Base-by-base conservation (phyloP, 106 monocot species). In the Dendrobium chrysotoxum region DNA sequence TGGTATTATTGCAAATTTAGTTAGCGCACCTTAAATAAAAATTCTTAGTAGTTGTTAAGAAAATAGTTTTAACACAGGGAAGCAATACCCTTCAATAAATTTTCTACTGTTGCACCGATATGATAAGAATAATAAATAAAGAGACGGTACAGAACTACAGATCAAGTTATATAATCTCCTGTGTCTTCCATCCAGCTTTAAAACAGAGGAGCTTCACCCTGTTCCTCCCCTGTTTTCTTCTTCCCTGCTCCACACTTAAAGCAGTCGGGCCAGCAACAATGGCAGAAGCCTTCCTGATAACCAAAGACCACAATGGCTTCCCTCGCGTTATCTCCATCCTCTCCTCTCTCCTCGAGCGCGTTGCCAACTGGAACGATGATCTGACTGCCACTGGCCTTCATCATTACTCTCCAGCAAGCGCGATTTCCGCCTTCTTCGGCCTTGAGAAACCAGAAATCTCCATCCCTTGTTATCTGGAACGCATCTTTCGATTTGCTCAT, bases 401-500 rank as follows among this genome's bases (percentile, higher is more conserved):
- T 26, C 46, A 72, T 0, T 2, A 2, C 2, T 38, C 71, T 26
- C 57, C 7, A 12, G 16, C 15, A 4, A 38, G 2, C 3, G 26
- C 74, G 46, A 58, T 42, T 40, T 77, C 80, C 11, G 88, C 78
- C 2, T 91, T 91, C 86, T 84, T 77, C 17, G 84, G 85, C 5
- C 25, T 72, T 1, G 9, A 77, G n/a, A 83, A 79, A 80, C 91
- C 91, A 35, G 40, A 76, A 39, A 88, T 88, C 66, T 78, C 77
- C 26, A 72, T 91, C 4, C 16, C 39, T 40, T 70, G 64, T 26
- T 91, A 91, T 80, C 55, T 91, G 64, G 82, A 81, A 31, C 77
- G 88, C 28, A 91, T 91, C 55, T 88, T 84, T 78, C 73, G 23
- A 12, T 86, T 84, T 64, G 81, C 86, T 47, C 78, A 79, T 11